A percentile compares a stretch with the other conserved stretches of the same genome.
Conservation (phyloP, 768 basidiomycete genomes). For the Pisolithus orientalis region DNA sequence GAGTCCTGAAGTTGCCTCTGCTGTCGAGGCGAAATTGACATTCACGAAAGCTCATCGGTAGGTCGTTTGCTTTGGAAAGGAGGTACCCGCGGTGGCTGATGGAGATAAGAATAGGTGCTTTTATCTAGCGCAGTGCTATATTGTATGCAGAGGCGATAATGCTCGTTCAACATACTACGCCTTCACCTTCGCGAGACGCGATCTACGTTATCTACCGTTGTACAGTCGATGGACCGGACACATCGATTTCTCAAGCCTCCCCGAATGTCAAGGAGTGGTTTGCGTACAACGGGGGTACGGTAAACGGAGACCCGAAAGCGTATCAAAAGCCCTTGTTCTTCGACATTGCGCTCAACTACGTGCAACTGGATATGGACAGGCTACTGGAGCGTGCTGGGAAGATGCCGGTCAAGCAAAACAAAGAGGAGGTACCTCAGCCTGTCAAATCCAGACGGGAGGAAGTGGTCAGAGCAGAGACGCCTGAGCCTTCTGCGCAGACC, state of each 20-base stretch:
- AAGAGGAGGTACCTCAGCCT: slow-evolving; percentile 14
- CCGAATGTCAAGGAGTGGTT: slow-evolving; percentile 72
- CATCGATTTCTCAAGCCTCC: slow-evolving; percentile 39
- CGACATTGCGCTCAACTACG: slow-evolving; percentile 91
- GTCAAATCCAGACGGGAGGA: slow-evolving; percentile 55
- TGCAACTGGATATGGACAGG: slow-evolving; percentile 77
- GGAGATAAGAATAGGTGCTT: slow-evolving; percentile 45
- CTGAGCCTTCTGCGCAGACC: slow-evolving; percentile 39
- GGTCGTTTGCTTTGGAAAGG: slow-evolving; percentile 22
- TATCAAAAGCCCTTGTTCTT: slow-evolving; percentile 88
- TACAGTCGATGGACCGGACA: slow-evolving; percentile 49
- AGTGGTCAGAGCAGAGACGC: slow-evolving; percentile 38
- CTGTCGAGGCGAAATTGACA: slow-evolving; percentile 68
- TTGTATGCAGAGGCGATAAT: slow-evolving; percentile 66
- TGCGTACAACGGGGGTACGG: slow-evolving; percentile 62
- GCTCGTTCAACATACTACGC: slow-evolving; percentile 61
- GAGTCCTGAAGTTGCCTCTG: slow-evolving; percentile 73
- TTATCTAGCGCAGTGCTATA: slow-evolving; percentile 73
- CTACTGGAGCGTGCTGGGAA: slow-evolving; percentile 69
- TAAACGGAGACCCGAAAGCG: slow-evolving; percentile 36
- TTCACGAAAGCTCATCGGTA: slow-evolving; percentile 74
- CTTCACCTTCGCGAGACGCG: slow-evolving; percentile 73
- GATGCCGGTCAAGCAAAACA: slow-evolving; percentile 18
- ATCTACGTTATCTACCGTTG: slow-evolving; percentile 41
- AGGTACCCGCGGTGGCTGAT: not conserved